Evolutionary conservation across 2,329 filamentous ascomycete species (phyloP).

Genomic region (Dendrostoma leiphaemia): DNA sequence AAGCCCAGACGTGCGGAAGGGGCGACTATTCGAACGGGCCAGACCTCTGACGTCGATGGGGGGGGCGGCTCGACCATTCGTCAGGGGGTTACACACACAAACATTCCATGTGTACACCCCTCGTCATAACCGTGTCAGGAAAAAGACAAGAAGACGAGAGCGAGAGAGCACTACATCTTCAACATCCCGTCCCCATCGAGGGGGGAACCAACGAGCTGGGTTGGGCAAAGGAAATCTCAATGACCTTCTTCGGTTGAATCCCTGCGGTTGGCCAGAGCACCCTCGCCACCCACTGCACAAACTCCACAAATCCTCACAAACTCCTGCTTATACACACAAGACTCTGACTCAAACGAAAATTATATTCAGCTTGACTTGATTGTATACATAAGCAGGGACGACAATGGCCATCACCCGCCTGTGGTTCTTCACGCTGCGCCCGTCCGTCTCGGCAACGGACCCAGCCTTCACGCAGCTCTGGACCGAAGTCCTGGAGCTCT

Average conservation of each 20-base stretch:
- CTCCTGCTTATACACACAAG: no score
- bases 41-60: conserved; percentile 2
- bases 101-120: no score
- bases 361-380: no score
- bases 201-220: no score
- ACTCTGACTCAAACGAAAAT: no score
- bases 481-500: conserved; percentile 16
- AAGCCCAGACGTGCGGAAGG: neutral
- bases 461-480: conserved; percentile 14
- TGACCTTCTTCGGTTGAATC: no score
- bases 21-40: neutral
- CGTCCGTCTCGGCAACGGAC: conserved; percentile 7
- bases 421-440: conserved; percentile 18
- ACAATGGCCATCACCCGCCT: conserved; percentile 18
- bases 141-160: neutral
- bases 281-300: no score
- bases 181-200: no score
- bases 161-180: no score
- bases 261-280: no score
- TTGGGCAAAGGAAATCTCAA: neutral
- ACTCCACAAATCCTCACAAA: no score
- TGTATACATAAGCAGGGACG: neutral
- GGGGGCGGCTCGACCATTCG: neutral
- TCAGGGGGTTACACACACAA: neutral
- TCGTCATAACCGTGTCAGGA: neutral